These are phyloP conservation scores for Tubosaeta sp. DNA, from an alignment of 768 basidiomycete genomes.

Conservation along the genomic window DNA sequence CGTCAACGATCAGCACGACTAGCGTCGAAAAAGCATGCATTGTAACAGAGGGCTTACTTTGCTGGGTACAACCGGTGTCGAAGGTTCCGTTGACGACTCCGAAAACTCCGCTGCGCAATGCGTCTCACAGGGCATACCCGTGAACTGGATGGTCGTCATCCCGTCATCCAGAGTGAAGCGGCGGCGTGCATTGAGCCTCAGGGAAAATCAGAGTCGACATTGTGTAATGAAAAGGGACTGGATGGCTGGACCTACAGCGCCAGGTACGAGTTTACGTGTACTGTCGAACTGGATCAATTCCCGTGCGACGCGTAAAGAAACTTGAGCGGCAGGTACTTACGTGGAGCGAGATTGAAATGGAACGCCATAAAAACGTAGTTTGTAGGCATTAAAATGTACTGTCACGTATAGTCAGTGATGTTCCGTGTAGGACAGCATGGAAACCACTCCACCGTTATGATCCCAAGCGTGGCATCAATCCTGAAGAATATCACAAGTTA, in stretches of 20 bases:
- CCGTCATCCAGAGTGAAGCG: background rate
- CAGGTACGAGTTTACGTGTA: slow-evolving; percentile 56
- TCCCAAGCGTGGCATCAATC: slow-evolving; percentile 42
- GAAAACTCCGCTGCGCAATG: background rate
- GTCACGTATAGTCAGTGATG: background rate
- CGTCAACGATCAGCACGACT: background rate
- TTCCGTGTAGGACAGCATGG: no score
- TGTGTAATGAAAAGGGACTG: background rate
- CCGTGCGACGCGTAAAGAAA: background rate
- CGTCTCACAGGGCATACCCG: background rate
- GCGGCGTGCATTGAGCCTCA: background rate
- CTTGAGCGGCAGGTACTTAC: slow-evolving; percentile 24
- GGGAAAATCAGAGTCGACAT: background rate
- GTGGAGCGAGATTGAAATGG: slow-evolving; percentile 49
- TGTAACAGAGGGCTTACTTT: background rate
- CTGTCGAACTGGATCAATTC: slow-evolving; percentile 21
- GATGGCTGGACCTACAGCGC: slow-evolving; percentile 30
- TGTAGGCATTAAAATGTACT: slow-evolving; percentile 48
- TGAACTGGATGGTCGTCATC: background rate
- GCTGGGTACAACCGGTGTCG: background rate
- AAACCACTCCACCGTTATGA: slow-evolving; percentile 32
- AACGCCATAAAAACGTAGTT: slow-evolving; percentile 55
- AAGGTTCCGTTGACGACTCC: background rate
- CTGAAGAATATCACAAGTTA: slow-evolving; percentile 26
- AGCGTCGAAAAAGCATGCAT: no score